A percentile compares a stretch with the other conserved stretches of the same genome.
phyloP scores from a whole-genome alignment of 192 early-diverging fungal species.

The Radiomyces spectabilis region DNA sequence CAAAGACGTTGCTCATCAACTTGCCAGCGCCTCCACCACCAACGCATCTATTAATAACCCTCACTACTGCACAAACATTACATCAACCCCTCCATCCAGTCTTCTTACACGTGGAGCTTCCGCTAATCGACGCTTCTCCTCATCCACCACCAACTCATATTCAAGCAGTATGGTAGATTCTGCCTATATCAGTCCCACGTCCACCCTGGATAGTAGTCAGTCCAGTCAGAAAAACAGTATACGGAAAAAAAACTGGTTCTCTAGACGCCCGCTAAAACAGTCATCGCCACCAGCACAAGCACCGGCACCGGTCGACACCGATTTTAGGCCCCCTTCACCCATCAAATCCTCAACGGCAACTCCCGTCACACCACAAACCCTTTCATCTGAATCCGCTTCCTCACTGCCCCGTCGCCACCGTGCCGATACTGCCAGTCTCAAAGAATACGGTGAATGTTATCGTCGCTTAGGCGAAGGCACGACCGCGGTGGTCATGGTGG shows the following conservation, averaged over 20 bases:
- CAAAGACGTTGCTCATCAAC: slow-evolving; percentile 1
- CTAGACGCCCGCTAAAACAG: no score
- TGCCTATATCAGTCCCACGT: neutral
- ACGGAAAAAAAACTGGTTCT: neutral
- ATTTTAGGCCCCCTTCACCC: no score
- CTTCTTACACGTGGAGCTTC: neutral
- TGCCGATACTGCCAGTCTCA: slow-evolving; percentile 18
- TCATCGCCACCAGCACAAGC: no score
- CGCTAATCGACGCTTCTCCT: neutral
- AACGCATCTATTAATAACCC: no score
- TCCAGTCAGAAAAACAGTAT: neutral
- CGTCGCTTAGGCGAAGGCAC: slow-evolving; percentile 80
- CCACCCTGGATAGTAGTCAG: neutral
- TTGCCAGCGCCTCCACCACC: neutral
- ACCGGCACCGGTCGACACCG: no score
- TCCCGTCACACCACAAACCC: no score
- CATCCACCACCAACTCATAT: slow-evolving; percentile 1
- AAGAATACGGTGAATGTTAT: slow-evolving; percentile 38
- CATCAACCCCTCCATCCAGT: neutral
- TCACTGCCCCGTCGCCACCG: slow-evolving; percentile 3
- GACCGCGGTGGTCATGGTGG: slow-evolving; percentile 80
- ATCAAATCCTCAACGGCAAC: no score
- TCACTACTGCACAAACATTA: no score
- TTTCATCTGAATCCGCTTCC: slow-evolving; percentile 1
- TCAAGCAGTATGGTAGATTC: no score